Evolutionary conservation across 257 asterid genomes (phyloP), one percentile per base, ranked within the genome.

Genomic region (Gynochthodes officinalis): DNA sequence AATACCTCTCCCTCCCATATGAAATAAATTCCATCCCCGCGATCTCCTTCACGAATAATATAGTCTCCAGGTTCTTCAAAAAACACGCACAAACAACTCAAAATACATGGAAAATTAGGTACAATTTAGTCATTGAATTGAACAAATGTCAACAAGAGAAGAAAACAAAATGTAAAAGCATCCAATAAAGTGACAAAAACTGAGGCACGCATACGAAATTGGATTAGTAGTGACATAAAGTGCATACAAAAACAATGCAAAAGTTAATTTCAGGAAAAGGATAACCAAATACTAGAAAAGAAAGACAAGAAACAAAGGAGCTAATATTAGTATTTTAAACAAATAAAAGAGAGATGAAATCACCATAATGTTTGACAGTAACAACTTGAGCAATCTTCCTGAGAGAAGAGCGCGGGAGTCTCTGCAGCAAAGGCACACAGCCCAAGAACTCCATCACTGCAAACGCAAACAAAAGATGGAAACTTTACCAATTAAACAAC

Each of bases 371-470:
- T 77, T 87, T 88, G 73, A 90, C 73, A n/a, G 77, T 71, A 59
- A 91, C 92, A 40, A 86, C 59, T 78, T 84, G 83, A 42, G 99
- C 95, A 71, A 94, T 88, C 82, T 76, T 94, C 83, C 65, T 79
- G 33, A 88, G 84, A 28, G 98, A 91, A 42, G 96, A 88, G 71
- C 87, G 76, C 0, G 99, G 98, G 50, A 94, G 90, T 79, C 86
- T 85, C 85, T 94, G 99, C 5, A 94, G 88, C 89, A 94, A 84
- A 27, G 98, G 95, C 75, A 94, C 97, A 23, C 91, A 75, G 52
- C 97, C 96, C 86, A 94, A 79, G 73, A 88, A 94, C 87, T 88
- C 99, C 66, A 89, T 86, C 82, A 91, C 98, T 91, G 88, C 74
- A 65, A 69, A 64, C 25, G 48, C 18, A 76, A 40, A 7, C 48